Evolutionary conservation across 768 basidiomycete genomes (phyloP), one percentile per base, ranked within the genome.

Genomic region (Xerocomellus dryophilus): DNA sequence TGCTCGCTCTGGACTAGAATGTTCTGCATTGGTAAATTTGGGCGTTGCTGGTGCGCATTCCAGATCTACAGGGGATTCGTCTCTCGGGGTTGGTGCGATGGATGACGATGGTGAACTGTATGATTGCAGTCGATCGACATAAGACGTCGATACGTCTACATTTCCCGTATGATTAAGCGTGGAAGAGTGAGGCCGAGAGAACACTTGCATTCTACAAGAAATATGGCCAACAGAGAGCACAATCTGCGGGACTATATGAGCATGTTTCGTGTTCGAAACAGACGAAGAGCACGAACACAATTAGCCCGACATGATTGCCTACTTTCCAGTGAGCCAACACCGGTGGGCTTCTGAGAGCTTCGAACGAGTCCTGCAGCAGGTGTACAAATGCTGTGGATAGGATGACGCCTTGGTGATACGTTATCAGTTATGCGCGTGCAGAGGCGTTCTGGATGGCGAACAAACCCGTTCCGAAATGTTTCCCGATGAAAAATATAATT

Each of bases 311-410:
- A 76, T 82, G 79, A 36, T 80, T 71, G 14, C 80, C 80, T 21
- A 87, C 63, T 4, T 75, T 72, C 73, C 82, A 83, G 39, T 67
- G 65, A 47, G 67, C 64, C 47, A 74, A 76, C 15, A 88, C 76
- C 4, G 59, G 63, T 0, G 75, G 74, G 51, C 78, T 72, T 40
- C 73, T 73, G 2, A 92, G 74, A 0, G 81, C 77, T 50, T 78
- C 78, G 61, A 89, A 91, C 0, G 88, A 82, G 53, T 91, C 89
- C 58, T 88, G 85, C 12, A 93, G 74, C 9, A 93, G 74, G 66
- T 93, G 90, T 17, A 86, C 83, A 60, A 93, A 93, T 0, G 88
- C 90, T 0, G 90, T 93, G 4, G 90, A 83, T 5, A 93, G 68
- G 32, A 93, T 93, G 14, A 90, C 88, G 11, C 89, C 89, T 81